Evolutionary conservation across 2,329 filamentous ascomycete species (phyloP).

Genomic region (Xylariaceae sp.): DNA sequence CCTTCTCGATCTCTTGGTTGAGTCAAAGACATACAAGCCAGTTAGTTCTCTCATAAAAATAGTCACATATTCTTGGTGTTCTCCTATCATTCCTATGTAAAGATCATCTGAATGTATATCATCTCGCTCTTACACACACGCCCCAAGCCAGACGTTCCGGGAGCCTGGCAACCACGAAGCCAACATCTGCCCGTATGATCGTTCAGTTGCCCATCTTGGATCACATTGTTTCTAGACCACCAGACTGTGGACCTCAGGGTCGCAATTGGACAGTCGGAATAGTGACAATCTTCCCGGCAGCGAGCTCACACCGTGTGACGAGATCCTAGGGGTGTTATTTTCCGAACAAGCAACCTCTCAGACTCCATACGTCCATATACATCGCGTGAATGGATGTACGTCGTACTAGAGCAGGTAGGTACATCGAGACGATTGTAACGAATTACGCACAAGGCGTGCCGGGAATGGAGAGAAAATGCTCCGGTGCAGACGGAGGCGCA

Average conservation of each 20-base stretch:
- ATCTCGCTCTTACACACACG: not conserved
- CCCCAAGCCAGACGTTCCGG: not conserved
- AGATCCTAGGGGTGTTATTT: slow-evolving; percentile 13
- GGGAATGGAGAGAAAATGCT: not conserved
- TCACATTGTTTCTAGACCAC: not conserved
- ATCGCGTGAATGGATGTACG: not conserved
- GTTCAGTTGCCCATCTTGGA: not conserved
- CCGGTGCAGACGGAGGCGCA: slow-evolving; percentile 1
- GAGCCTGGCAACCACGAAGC: not conserved
- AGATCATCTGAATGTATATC: not conserved
- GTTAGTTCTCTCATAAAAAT: not conserved
- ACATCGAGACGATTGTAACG: not conserved
- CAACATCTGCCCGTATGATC: slow-evolving; percentile 1
- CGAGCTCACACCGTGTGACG: slow-evolving; percentile 19
- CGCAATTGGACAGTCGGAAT: slow-evolving; percentile 14
- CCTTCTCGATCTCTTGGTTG: no score
- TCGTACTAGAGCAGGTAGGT: not conserved
- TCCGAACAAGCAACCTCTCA: slow-evolving; percentile 9
- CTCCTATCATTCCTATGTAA: not conserved
- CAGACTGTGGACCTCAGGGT: not conserved
- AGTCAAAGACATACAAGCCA: no score
- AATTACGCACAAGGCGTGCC: slow-evolving; percentile 4
- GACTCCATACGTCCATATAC: slow-evolving; percentile 1
- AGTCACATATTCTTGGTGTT: not conserved
- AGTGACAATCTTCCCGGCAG: slow-evolving; percentile 10